A percentile compares a stretch with the other conserved stretches of the same genome.
Evolutionary conservation across 768 basidiomycete genomes (phyloP).

Genomic region (Mycena chlorophos): DNA sequence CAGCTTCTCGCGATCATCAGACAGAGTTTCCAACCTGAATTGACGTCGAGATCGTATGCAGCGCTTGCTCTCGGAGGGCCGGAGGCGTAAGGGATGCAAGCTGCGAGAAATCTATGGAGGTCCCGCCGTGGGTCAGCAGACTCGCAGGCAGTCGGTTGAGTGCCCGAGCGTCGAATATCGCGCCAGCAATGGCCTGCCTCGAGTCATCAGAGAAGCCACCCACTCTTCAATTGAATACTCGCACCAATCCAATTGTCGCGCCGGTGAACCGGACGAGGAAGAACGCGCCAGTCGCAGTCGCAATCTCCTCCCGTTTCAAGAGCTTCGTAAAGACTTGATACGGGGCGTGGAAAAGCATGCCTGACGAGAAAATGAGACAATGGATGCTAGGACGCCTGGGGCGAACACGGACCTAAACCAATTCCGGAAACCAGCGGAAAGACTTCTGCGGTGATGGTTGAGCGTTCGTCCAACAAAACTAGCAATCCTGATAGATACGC

Average conservation of each 20-base stretch:
- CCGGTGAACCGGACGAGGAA: conserved; percentile 87
- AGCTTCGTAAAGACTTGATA: conserved; percentile 77
- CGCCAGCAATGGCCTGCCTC: conserved; percentile 70
- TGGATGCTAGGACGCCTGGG: too few species aligned
- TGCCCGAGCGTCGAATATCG: conserved; percentile 63
- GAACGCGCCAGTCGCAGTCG: conserved; percentile 81
- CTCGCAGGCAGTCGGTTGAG: conserved; percentile 49
- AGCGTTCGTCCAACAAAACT: conserved; percentile 56
- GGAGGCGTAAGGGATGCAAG: conserved; percentile 32
- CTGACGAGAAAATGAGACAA: too few species aligned
- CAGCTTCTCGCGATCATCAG: conserved; percentile 5
- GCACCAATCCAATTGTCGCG: conserved; percentile 77
- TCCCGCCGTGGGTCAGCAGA: conserved; percentile 40
- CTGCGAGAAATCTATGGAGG: conserved; percentile 50
- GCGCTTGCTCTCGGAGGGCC: conserved; percentile 46
- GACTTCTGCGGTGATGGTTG: conserved; percentile 47
- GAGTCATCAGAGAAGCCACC: conserved; percentile 19
- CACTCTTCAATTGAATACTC: conserved; percentile 24
- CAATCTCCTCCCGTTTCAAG: conserved; percentile 64
- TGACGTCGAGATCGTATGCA: conserved; percentile 57
- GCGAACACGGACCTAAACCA: conserved; percentile 49
- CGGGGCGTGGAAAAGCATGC: conserved; percentile 84
- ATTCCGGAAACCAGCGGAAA: conserved; percentile 74
- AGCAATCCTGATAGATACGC: conserved; percentile 55
- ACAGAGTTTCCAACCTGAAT: conserved; percentile 57